Evolutionary conservation across 2,329 filamentous ascomycete species (phyloP).

Genomic region (Aureobasidium musti): DNA sequence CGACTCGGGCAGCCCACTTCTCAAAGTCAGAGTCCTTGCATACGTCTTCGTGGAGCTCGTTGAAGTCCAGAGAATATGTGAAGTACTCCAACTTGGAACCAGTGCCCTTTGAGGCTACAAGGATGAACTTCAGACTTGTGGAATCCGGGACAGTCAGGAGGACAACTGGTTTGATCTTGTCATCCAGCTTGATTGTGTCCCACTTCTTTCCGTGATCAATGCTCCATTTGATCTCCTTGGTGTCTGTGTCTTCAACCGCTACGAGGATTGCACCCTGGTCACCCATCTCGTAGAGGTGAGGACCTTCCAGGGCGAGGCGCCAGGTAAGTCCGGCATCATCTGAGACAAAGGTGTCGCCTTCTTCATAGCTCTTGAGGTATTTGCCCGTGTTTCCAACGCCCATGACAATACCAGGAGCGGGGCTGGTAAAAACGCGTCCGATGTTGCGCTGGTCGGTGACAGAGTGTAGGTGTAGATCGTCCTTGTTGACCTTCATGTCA

Average conservation of each 20-base stretch:
- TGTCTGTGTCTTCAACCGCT: constrained; percentile 71
- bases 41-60: constrained; percentile 73
- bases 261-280: constrained; percentile 88
- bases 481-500: constrained; percentile 62
- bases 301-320: constrained; percentile 71
- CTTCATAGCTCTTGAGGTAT: constrained; percentile 66
- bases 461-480: constrained; percentile 80
- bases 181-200: constrained; percentile 68
- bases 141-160: constrained; percentile 91
- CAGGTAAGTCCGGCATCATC: constrained; percentile 88
- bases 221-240: constrained; percentile 72
- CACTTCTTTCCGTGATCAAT: constrained; percentile 87
- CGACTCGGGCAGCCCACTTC: constrained; percentile 80
- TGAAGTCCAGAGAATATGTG: constrained; percentile 78
- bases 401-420: constrained; percentile 90
- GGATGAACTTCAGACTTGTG: constrained; percentile 85
- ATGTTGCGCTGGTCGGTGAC: constrained; percentile 81
- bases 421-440: constrained; percentile 88
- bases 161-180: constrained; percentile 68
- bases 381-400: constrained; percentile 88
- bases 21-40: constrained; percentile 80
- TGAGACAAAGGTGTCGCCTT: constrained; percentile 83
- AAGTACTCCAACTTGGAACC: constrained; percentile 55
- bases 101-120: constrained; percentile 64
- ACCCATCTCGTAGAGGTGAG: constrained; percentile 95